Percentiles rank a stretch among this genome's conserved stretches.
phyloP scores from a whole-genome alignment of 306 rosid genomes.

The Trifolium fragiferum region DNA sequence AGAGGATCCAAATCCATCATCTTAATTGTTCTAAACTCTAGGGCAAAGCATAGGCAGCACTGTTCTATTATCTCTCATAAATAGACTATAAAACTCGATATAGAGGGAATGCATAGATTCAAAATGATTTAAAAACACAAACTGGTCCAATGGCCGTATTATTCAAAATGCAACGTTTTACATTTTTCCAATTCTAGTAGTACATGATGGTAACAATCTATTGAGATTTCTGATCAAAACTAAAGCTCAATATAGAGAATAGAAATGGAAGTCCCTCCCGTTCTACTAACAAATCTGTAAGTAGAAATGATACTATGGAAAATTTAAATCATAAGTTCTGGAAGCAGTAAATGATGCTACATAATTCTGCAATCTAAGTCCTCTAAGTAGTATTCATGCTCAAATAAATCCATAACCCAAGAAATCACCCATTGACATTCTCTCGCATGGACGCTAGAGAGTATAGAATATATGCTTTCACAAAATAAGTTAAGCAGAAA shows the following conservation, averaged over 20 bases:
- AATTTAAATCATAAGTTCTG: constrained; percentile 43
- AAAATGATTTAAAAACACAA: constrained; percentile 26
- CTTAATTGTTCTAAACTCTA: too few relatives aligned
- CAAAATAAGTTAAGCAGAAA: constrained; percentile 52
- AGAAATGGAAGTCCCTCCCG: constrained; percentile 43
- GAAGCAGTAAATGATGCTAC: constrained; percentile 43
- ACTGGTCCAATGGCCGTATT: constrained; percentile 42
- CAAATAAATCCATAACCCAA: constrained; percentile 35
- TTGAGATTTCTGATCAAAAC: constrained; percentile 42
- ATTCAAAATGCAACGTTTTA: constrained; percentile 54
- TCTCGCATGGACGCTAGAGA: constrained; percentile 40
- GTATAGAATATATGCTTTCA: constrained; percentile 30
- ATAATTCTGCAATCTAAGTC: constrained; percentile 43
- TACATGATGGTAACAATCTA: constrained; percentile 43
- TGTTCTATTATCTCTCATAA: too few relatives aligned
- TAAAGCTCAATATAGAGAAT: constrained; percentile 40
- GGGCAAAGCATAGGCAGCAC: too few relatives aligned
- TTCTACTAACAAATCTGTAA: constrained; percentile 56
- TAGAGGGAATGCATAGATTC: not conserved
- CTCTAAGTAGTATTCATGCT: constrained; percentile 44
- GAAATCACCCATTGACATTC: constrained; percentile 24
- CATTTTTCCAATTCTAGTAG: constrained; percentile 44
- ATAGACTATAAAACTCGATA: too few relatives aligned
- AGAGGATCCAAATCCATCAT: too few relatives aligned
- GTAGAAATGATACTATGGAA: constrained; percentile 39